Conservation (phyloP, 2,329 filamentous ascomycete species). For the Fusarium falciforme region DNA sequence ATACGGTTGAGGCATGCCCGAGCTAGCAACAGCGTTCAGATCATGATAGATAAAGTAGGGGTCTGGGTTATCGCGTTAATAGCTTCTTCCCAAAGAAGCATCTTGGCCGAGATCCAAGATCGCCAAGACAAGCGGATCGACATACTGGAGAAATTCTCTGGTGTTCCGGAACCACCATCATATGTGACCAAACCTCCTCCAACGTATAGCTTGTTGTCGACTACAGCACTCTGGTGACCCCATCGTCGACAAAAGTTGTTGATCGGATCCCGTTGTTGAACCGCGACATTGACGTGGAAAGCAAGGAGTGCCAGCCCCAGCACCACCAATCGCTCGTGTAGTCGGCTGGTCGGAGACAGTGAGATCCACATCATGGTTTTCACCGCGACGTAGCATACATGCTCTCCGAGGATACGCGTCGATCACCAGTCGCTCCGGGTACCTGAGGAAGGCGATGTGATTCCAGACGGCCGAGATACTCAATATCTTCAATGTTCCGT, state of each 20-base stretch:
- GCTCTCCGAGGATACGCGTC: conserved; percentile 30
- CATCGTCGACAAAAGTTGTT: conserved; percentile 65
- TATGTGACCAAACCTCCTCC: conserved; percentile 71
- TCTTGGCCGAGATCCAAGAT: not conserved
- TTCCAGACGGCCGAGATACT: conserved; percentile 3
- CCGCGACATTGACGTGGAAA: conserved; percentile 31
- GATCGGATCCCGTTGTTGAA: conserved; percentile 62
- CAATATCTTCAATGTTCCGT: conserved; percentile 2
- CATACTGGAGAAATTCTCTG: conserved; percentile 68
- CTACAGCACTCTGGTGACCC: conserved; percentile 70
- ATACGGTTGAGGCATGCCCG: conserved; percentile 64
- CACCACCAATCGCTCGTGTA: conserved; percentile 27
- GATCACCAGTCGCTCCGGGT: conserved; percentile 8
- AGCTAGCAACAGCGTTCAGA: conserved; percentile 57
- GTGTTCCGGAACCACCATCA: conserved; percentile 59
- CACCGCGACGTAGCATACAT: conserved; percentile 36
- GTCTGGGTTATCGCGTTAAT: conserved; percentile 23
- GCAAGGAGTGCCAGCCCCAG: conserved; percentile 37
- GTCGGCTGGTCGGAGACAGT: conserved; percentile 28
- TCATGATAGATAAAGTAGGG: conserved; percentile 65
- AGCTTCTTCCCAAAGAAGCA: not conserved
- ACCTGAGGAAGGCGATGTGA: conserved; percentile 7
- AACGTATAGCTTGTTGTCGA: conserved; percentile 70
- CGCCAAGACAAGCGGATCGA: conserved; percentile 16
- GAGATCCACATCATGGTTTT: conserved; percentile 42